phyloP scores from a whole-genome alignment of 345 rosid genomes.

The Cardiospermum halicacabum region DNA sequence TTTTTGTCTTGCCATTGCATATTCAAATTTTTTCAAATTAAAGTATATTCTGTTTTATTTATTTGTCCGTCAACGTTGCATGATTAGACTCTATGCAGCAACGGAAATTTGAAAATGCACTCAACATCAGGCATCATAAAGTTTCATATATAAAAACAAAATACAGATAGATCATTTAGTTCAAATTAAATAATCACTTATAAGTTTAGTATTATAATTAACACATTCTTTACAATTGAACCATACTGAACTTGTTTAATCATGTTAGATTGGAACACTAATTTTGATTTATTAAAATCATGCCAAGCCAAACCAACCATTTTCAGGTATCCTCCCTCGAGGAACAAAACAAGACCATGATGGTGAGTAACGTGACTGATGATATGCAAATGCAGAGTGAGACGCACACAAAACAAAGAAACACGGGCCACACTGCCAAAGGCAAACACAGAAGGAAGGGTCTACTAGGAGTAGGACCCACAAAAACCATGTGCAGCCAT shows the following conservation, averaged over 20 bases:
- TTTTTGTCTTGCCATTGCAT: background rate
- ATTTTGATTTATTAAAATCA: no score
- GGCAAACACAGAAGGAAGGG: conserved; percentile 4
- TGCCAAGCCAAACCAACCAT: no score
- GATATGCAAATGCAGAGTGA: background rate
- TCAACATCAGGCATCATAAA: no score
- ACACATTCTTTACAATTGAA: no score
- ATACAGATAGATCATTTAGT: no score
- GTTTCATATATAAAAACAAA: no score
- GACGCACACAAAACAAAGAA: background rate
- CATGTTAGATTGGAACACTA: no score
- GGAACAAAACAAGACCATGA: background rate
- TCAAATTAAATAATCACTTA: no score
- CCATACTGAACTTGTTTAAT: no score
- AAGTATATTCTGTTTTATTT: conserved; percentile 8
- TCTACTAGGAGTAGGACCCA: conserved; percentile 25
- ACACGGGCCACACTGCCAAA: background rate
- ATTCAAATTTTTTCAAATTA: conserved; percentile 24
- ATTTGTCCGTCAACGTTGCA: conserved; percentile 2
- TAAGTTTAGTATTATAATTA: no score
- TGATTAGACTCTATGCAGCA: conserved; percentile 6
- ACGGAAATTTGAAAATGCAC: no score
- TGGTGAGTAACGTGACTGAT: background rate
- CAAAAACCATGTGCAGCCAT: conserved; percentile 12
- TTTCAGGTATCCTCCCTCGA: background rate